Evolutionary conservation across 495 filamentous ascomycete genomes (phyloP), one percentile per base, ranked within the genome.

Genomic region (Hypomontagnella submonticulosa): DNA sequence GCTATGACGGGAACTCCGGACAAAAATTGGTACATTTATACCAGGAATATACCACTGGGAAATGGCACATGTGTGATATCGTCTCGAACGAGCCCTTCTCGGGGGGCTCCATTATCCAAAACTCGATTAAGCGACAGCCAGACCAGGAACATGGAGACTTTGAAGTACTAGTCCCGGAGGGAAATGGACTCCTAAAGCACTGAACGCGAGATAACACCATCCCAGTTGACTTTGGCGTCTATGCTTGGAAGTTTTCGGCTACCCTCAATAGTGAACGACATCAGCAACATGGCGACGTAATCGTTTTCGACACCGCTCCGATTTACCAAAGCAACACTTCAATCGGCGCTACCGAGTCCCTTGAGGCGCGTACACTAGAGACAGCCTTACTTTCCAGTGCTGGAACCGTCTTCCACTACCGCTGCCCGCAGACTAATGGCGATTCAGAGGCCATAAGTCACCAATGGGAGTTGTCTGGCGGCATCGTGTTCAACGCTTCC

Each of bases 41-140:
- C 23, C 57, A 61, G 43, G 47, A 70, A 5, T 20, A 20, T 18
- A 23, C 16, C n/a, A 62, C 42, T n/a, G 61, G 67, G 12, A 52
- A 49, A n/a, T 70, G 61, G 67, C 18, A 18, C 11, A 37, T 18
- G 12, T 23, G 7, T 2, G 61, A 50, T 2, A 43, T 54, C 0
- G 30, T 66, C 10, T 57, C 50, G 30, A 30, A 16, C 2, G 18
- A 53, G 11, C 47, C 67, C 4, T 40, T 4, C 5, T 61, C 61
- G 2, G 67, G 67, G 4, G 67, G 67, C 16, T 70, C 67, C 7
- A 70, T 70, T 12, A 58, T 70, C 27, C 57, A 70, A 20, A 70
- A 56, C 18, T 30, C n/a, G 10, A 41, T 18, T 4, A 66, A 56
- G 27, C 13, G 43, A 8, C 1, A 40, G 4, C 18, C 11, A 10